Base-by-base conservation (phyloP, 2,329 filamentous ascomycete genomes). In the Pleoardoris graminearum region DNA sequence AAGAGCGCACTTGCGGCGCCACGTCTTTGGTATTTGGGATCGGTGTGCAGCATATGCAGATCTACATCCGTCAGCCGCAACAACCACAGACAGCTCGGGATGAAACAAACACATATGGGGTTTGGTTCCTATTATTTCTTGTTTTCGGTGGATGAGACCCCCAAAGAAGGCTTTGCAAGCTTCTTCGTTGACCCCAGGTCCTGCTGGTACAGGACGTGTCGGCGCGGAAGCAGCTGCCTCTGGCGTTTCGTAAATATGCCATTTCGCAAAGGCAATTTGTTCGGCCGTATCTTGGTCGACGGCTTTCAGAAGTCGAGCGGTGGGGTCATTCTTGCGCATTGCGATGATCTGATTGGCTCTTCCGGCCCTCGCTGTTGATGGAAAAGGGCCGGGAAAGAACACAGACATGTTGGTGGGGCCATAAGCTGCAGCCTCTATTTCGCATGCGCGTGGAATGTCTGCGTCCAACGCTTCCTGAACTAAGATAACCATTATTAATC, bases 191-290 rank as follows among this genome's bases (percentile, higher is more conserved):
- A 51, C 53, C 4, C 63, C 64, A 10, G 55, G 43, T 3, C 59
- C 61, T 7, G 61, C 55, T 5, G 50, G 46, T 25, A 62, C 33
- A 7, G 49, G n/a, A 4, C 56, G 54, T 7, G 47, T 41, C 7
- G 54, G 50, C 2, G 65, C 54, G 7, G 47, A 43, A 1, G 51
- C 49, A 1, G 54, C 58, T 0, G 53, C 50, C 17, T 62, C 55
- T 3, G 60, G 25, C 0, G 64, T 64, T 7, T 59, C 49, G 51
- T 65, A 67, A 10, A 72, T 35, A 37, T 65, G 54, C 66, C 66
- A 71, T 42, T 70, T 68, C 1, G 67, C 58, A 29, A 64, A 66
- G 1, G 66, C 66, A 3, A 68, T 59, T 46, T 67, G 60, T n/a
- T 66, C 56, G 7, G 53, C 54, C 1, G 59, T 60, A 3, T 59